Evolutionary conservation across 495 filamentous ascomycete genomes (phyloP), one percentile per base, ranked within the genome.

Genomic region (Neurospora sp.): DNA sequence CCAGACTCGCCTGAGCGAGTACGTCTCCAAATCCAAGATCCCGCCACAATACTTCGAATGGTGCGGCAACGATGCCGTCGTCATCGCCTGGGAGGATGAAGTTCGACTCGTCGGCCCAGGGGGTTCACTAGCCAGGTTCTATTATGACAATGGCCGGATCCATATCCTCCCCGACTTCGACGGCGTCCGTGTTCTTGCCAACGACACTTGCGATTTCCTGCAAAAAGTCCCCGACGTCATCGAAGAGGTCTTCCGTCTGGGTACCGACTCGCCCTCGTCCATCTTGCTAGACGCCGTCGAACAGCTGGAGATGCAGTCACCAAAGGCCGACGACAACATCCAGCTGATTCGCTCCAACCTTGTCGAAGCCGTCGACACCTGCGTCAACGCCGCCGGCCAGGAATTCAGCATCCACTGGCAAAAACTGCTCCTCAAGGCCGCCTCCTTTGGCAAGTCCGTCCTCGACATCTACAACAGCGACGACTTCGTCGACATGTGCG

Each of bases 401-500:
- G 96, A 99, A 79, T 97, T 93, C 78, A 92, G 89, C 74, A 84
- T 90, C 3, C 89, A 94, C 76, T 96, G 94, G 93, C 96, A 99
- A 78, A 99, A 98, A 76, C 91, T 96, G 74, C 84, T 99, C 4
- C 86, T 99, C 17, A 97, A 96, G 79, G 96, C 96, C 5, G 96
- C 96, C 0, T 97, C 94, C 0, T 97, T 97, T 80, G 96, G 96
- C 14, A 99, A 99, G 80, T 98, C 96, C 0, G 95, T 98, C 0
- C 87, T 98, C 3, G 96, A 97, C 75, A 89, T 98, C 39, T 99
- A 98, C 82, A 96, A 92, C 81, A 96, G 93, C 77, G 96, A 99
- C 75, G 95, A 98, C 72, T 99, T 98, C 80, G 96, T 99, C 38
- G 94, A 98, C 72, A 98, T 97, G 93, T 97, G 93, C 75, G 96